A percentile compares a stretch with the other conserved stretches of the same genome.
Evolutionary conservation across 352 stramenopile genomes (phyloP).

Genomic region (Globisporangium parvum): DNA sequence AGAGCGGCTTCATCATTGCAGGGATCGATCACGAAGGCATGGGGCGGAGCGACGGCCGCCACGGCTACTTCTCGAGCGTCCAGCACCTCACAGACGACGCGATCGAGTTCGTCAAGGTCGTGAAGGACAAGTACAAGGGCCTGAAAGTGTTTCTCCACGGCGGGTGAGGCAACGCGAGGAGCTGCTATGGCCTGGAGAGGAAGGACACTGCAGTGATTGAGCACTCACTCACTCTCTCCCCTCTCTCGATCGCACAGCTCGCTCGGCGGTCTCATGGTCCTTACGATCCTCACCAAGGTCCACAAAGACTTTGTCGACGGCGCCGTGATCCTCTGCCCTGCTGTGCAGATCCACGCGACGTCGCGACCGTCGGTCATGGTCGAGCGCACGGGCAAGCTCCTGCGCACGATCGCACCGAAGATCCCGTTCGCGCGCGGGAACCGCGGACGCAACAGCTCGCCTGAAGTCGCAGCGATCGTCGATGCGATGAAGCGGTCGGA

Average conservation of each 20-base stretch:
- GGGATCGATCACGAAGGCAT: conserved; percentile 70
- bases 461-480: conserved; percentile 43
- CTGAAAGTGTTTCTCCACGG: conserved; percentile 71
- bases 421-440: conserved; percentile 55
- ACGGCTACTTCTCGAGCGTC: conserved; percentile 70
- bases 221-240: not conserved
- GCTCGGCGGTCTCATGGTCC: conserved; percentile 58
- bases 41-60: conserved; percentile 64
- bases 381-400: conserved; percentile 39
- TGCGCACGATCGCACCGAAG: conserved; percentile 57
- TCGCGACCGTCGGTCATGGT: conserved; percentile 40
- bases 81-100: conserved; percentile 56
- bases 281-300: conserved; percentile 48
- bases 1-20: conserved; percentile 56
- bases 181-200: not conserved
- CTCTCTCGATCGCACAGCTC: conserved; percentile 32
- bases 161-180: conserved; percentile 30
- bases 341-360: conserved; percentile 56
- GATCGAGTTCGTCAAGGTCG: conserved; percentile 50
- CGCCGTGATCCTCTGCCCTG: conserved; percentile 63
- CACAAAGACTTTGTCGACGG: conserved; percentile 49
- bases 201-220: not conserved
- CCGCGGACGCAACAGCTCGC: conserved; percentile 54
- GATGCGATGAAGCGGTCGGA: conserved; percentile 53
- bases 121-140: conserved; percentile 52